Percentiles rank a stretch among this genome's conserved stretches.
Conservation (phyloP, 1,284 basidiomycete species). For the Ceraceosorus guamensis region DNA sequence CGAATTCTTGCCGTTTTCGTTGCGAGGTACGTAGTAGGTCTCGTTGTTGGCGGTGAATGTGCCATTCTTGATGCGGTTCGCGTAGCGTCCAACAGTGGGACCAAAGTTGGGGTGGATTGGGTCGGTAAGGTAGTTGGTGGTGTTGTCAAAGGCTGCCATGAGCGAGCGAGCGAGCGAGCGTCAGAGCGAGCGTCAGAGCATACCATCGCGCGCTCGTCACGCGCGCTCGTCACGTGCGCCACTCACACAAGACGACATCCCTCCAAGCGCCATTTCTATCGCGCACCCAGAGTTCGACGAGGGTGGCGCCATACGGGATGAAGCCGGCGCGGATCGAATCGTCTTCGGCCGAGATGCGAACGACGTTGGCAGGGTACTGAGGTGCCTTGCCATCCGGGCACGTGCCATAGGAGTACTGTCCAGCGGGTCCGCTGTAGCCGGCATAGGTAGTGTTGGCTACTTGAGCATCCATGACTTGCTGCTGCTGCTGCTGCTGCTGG, state of each 20-base stretch:
- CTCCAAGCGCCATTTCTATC: conserved; percentile 29
- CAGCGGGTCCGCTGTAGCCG: conserved; percentile 11
- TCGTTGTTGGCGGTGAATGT: conserved; percentile 32
- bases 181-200: too few relatives aligned
- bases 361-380: conserved; percentile 32
- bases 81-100: conserved; percentile 36
- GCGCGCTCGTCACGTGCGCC: too few relatives aligned
- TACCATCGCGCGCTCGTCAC: too few relatives aligned
- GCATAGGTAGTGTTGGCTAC: conserved; percentile 13
- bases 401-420: not conserved
- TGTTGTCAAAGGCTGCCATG: conserved; percentile 37
- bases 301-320: conserved; percentile 31
- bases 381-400: conserved; percentile 20
- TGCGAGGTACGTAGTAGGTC: conserved; percentile 23
- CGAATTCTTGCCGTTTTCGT: conserved; percentile 26
- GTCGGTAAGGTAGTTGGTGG: conserved; percentile 38
- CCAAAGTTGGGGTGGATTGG: conserved; percentile 41
- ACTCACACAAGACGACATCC: conserved; percentile 18
- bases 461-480: not conserved
- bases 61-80: conserved; percentile 44
- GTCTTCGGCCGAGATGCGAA: conserved; percentile 32
- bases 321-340: conserved; percentile 34
- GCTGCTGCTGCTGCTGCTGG: not conserved
- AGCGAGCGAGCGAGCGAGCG: too few relatives aligned
- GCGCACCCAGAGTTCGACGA: conserved; percentile 41